Conservation (phyloP, 225 moss, liverwort and hornwort genomes). For the Physcomitrium patens region DNA sequence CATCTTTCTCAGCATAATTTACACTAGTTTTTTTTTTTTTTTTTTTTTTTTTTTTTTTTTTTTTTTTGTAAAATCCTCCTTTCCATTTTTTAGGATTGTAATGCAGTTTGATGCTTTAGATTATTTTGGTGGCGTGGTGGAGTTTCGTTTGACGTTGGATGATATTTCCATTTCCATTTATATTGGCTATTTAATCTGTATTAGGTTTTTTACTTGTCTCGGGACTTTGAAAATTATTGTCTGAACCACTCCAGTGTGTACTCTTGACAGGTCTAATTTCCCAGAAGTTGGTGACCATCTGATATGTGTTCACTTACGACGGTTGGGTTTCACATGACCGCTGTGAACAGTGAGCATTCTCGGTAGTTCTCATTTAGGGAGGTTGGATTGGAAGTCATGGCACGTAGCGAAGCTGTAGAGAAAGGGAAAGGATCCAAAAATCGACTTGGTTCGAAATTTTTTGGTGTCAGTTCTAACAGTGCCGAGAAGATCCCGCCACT, state of each 20-base stretch:
- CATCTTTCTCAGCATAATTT: background rate
- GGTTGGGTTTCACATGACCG: conserved; percentile 1
- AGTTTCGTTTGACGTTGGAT: background rate
- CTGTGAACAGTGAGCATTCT: conserved; percentile 6
- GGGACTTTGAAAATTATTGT: background rate
- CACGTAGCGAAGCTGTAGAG: conserved; percentile 23
- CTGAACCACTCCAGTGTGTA: conserved; percentile 1
- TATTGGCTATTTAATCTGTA: background rate
- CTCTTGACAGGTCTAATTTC: conserved; percentile 13
- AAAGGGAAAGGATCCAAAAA: conserved; percentile 36
- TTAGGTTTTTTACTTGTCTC: background rate
- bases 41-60: too few relatives aligned
- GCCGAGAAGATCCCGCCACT: conserved; percentile 47
- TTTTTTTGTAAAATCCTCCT: background rate
- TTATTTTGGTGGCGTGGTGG: background rate
- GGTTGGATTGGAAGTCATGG: conserved; percentile 35
- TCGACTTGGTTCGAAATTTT: conserved; percentile 31
- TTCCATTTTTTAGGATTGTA: background rate
- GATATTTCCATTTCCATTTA: background rate
- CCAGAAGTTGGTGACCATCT: background rate
- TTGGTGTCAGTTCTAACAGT: conserved; percentile 7
- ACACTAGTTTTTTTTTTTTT: too few relatives aligned
- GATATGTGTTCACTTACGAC: background rate
- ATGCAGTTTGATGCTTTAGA: conserved; percentile 4
- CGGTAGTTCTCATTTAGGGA: background rate